Evolutionary conservation across 2,329 filamentous ascomycete species (phyloP).

Genomic region (Aureobasidium sp.): DNA sequence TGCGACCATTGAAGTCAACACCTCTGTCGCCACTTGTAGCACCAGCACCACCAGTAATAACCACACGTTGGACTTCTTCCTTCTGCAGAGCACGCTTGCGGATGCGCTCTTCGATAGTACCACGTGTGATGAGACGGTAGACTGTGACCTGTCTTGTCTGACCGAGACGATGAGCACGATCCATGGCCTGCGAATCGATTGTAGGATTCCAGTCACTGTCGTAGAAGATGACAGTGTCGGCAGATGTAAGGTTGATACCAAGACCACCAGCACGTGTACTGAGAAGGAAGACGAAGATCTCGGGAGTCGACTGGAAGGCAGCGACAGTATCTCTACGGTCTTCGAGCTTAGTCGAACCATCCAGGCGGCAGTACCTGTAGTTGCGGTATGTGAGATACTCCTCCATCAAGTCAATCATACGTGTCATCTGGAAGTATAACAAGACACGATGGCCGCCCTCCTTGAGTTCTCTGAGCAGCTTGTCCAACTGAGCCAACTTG

Average conservation of each 20-base stretch:
- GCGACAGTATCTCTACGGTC: conserved; percentile 93
- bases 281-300: conserved; percentile 94
- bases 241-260: conserved; percentile 93
- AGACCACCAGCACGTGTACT: conserved; percentile 95
- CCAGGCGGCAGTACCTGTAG: conserved; percentile 95
- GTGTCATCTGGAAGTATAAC: conserved; percentile 99
- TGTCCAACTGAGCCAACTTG: conserved; percentile 86
- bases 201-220: conserved; percentile 99
- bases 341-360: conserved; percentile 94
- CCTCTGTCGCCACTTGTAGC: conserved; percentile 46
- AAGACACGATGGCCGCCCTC: conserved; percentile 87
- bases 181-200: conserved; percentile 98
- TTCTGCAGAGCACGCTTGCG: conserved; percentile 95
- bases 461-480: conserved; percentile 82
- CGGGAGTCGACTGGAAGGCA: conserved; percentile 89
- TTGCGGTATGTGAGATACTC: conserved; percentile 98
- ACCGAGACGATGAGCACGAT: conserved; percentile 93
- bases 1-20: conserved; percentile 93
- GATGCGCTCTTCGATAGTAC: conserved; percentile 96
- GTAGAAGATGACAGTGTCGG: conserved; percentile 99
- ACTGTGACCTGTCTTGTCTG: conserved; percentile 95
- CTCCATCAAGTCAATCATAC: conserved; percentile 99
- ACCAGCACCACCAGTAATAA: conserved; percentile 78
- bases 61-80: conserved; percentile 95
- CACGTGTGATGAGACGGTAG: conserved; percentile 92